Conservation (phyloP, 2,329 filamentous ascomycete genomes). For the Aspergillus fructus region DNA sequence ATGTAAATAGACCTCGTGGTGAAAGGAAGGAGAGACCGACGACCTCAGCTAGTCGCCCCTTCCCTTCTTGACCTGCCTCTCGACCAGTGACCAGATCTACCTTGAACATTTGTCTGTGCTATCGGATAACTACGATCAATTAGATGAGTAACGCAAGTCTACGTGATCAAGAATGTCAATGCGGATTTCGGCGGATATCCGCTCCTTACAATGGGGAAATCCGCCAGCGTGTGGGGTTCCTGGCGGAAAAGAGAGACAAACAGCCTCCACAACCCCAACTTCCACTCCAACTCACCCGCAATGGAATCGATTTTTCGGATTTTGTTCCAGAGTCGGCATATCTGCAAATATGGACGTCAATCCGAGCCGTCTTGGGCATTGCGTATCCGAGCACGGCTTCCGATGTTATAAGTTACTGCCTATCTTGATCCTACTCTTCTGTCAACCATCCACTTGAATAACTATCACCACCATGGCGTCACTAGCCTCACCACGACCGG, state of each 20-base stretch:
- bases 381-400: not conserved
- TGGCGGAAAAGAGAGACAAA: not conserved
- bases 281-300: not conserved
- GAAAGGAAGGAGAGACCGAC: too few relatives aligned
- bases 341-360: not conserved
- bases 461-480: constrained; percentile 5
- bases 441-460: not conserved
- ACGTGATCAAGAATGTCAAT: too few relatives aligned
- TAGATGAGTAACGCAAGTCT: too few relatives aligned
- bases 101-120: too few relatives aligned
- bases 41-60: too few relatives aligned
- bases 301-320: not conserved
- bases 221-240: too few relatives aligned
- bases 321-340: not conserved
- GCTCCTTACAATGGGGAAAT: too few relatives aligned
- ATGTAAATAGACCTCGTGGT: too few relatives aligned
- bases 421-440: not conserved
- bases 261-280: not conserved
- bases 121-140: too few relatives aligned
- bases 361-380: not conserved
- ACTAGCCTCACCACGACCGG: constrained; percentile 1
- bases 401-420: not conserved
- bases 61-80: too few relatives aligned
- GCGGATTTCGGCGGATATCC: too few relatives aligned
- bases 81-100: too few relatives aligned